Evolutionary conservation across 306 rosid species (phyloP).

Genomic region (Malus domestica): DNA sequence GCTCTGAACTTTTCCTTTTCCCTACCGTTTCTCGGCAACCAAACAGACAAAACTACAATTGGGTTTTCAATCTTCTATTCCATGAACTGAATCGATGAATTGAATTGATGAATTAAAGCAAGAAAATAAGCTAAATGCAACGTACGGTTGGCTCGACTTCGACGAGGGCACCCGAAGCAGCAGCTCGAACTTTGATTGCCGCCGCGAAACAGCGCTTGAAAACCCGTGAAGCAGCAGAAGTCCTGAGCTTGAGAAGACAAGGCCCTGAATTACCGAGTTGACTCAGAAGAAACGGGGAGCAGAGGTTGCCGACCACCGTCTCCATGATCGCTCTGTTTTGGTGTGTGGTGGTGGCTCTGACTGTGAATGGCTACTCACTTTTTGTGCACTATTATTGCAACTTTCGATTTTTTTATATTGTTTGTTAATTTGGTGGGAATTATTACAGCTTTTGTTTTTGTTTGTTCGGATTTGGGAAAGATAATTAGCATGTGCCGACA

Average conservation of each 20-base stretch:
- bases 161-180: constrained; percentile 34
- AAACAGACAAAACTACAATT: background rate
- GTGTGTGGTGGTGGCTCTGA: background rate
- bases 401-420: background rate
- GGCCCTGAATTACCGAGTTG: constrained; percentile 18
- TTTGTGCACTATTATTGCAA: background rate
- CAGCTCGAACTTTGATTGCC: constrained; percentile 25
- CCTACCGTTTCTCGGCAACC: background rate
- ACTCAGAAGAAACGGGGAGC: constrained; percentile 5
- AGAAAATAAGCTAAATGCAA: background rate
- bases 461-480: no score
- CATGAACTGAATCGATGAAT: background rate
- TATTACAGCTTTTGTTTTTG: no score
- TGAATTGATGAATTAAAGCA: background rate
- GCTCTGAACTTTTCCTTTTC: background rate
- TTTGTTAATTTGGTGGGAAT: no score
- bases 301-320: constrained; percentile 18
- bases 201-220: constrained; percentile 20
- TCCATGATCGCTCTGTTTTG: constrained; percentile 26
- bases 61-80: background rate
- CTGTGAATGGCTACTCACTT: background rate
- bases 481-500: no score
- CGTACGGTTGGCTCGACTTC: constrained; percentile 31
- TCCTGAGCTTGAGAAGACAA: constrained; percentile 18
- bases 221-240: constrained; percentile 3